Conservation (phyloP, 108 stramenopile genomes). For the Skeletonema menzelii region DNA sequence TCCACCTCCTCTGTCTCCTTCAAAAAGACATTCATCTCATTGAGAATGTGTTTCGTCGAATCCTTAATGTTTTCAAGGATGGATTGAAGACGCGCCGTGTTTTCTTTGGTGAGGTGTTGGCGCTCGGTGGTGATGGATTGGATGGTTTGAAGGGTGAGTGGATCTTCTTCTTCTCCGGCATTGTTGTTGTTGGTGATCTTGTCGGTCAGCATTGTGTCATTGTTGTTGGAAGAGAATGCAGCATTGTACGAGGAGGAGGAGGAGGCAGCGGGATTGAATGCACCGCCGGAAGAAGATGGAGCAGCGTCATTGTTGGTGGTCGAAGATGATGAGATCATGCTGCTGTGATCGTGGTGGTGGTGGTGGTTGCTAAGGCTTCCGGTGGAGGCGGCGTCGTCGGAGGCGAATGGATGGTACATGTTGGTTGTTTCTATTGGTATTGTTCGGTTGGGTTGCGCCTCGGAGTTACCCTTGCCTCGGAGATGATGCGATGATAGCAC, state of each 20-base stretch:
- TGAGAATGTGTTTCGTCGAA: slow-evolving; percentile 41
- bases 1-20: slow-evolving; percentile 39
- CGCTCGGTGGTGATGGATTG: slow-evolving; percentile 19
- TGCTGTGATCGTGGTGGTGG: not conserved
- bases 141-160: slow-evolving; percentile 14
- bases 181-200: not conserved
- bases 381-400: slow-evolving; percentile 1
- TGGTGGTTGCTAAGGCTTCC: slow-evolving; percentile 3
- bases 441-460: not conserved
- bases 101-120: slow-evolving; percentile 24
- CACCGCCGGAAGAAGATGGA: not conserved
- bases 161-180: not conserved
- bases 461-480: too few relatives aligned
- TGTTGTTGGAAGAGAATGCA: too few relatives aligned
- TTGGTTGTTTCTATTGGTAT: slow-evolving; percentile 2
- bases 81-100: slow-evolving; percentile 13
- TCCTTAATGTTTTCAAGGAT: slow-evolving; percentile 33
- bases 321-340: not conserved
- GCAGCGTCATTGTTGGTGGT: not conserved
- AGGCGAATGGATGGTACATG: slow-evolving; percentile 2
- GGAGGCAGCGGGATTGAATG: not conserved
- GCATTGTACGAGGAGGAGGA: not conserved
- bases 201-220: not conserved
- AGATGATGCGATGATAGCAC: too few relatives aligned
- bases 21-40: slow-evolving; percentile 48